Base-by-base conservation (phyloP, 2,329 filamentous ascomycete species). In the Cytospora leucostoma region DNA sequence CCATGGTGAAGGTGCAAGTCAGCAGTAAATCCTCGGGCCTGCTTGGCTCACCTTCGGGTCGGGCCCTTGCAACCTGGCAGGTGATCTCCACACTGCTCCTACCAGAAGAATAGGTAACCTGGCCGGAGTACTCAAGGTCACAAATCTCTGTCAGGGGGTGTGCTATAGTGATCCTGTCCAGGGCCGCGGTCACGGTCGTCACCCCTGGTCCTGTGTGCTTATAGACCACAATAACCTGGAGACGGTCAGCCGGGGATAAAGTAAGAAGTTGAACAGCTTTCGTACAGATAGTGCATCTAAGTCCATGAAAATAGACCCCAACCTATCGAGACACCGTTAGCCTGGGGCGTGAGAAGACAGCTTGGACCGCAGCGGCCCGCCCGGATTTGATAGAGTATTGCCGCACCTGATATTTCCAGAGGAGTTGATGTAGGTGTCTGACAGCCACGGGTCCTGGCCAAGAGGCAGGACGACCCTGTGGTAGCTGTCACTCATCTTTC, bases 261-360 rank as follows among this genome's bases (percentile, higher is more conserved):
- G 11, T 7, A 21, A 19, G 37, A 47, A 40, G 53, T 33, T 47
- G 21, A 37, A 2, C 15, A 37, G 38, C 37, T 33, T 32, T 53
- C 57, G 10, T 44, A 56, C 61, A 0, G 89, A 89, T 8, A 93
- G 76, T 0, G 90, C 90, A 74, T 93, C 90, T 2, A 93, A 81
- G 67, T 93, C 90, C 89, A 93, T 93, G 66, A 93, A 85, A 17
- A 93, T 78, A 0, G 89, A 87, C 0, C 90, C 90, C 8, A 93
- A 80, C 59, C 87, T 84, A 40, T 15, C 4, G 33, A 27, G 10
- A 17, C 0, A 7, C n/a, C 15, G 59, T 62, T 50, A 62, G 34
- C 10, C 21, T 19, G 5, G 37, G 35, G 49, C 4, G 19, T 21
- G 15, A 13, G 19, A 32, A 15, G 21, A 13, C 21, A 32, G 27